These are phyloP conservation scores for Colletotrichum melonis DNA, from an alignment of 2,329 filamentous ascomycete genomes.

Conservation along the genomic window DNA sequence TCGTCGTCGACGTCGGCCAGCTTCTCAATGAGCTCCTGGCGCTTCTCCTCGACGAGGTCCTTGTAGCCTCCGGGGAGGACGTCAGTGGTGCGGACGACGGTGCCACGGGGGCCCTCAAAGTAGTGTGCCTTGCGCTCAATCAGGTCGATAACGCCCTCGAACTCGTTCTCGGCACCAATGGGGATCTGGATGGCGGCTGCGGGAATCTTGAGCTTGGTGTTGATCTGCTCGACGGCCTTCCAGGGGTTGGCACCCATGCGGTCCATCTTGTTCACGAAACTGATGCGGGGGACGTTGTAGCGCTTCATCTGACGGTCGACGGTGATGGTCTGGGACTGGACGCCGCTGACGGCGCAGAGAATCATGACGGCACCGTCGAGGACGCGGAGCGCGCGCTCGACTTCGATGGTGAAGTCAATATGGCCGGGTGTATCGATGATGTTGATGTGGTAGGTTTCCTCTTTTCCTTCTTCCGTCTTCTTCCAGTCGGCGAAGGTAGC, in stretches of 20 bases:
- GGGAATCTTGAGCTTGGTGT: slow-evolving; percentile 91
- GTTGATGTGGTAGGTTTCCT: slow-evolving; percentile 96
- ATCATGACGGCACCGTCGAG: slow-evolving; percentile 99
- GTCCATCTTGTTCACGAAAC: slow-evolving; percentile 99
- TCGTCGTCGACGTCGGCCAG: slow-evolving; percentile 98
- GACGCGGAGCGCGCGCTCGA: slow-evolving; percentile 93
- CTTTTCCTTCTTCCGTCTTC: slow-evolving; percentile 84
- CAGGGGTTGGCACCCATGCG: slow-evolving; percentile 98
- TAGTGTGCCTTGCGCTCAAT: slow-evolving; percentile 94
- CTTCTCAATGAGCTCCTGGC: slow-evolving; percentile 89
- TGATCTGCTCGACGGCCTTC: slow-evolving; percentile 98
- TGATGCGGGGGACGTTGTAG: slow-evolving; percentile 95
- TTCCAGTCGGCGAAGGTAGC: slow-evolving; percentile 98
- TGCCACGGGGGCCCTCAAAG: slow-evolving; percentile 86
- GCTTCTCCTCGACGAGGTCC: slow-evolving; percentile 82
- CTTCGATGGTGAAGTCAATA: slow-evolving; percentile 99
- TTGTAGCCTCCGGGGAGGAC: slow-evolving; percentile 85
- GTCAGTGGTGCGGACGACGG: slow-evolving; percentile 79
- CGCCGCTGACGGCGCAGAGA: slow-evolving; percentile 94
- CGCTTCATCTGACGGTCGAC: slow-evolving; percentile 99
- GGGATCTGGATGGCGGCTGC: slow-evolving; percentile 95
- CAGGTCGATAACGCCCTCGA: slow-evolving; percentile 91
- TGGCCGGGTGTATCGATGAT: slow-evolving; percentile 98
- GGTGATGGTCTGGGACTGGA: slow-evolving; percentile 97
- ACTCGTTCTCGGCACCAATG: slow-evolving; percentile 91